Evolutionary conservation across 805 yeast genomes (phyloP), one percentile per base, ranked within the genome.

Genomic region (Zygosaccharomyces rouxii): DNA sequence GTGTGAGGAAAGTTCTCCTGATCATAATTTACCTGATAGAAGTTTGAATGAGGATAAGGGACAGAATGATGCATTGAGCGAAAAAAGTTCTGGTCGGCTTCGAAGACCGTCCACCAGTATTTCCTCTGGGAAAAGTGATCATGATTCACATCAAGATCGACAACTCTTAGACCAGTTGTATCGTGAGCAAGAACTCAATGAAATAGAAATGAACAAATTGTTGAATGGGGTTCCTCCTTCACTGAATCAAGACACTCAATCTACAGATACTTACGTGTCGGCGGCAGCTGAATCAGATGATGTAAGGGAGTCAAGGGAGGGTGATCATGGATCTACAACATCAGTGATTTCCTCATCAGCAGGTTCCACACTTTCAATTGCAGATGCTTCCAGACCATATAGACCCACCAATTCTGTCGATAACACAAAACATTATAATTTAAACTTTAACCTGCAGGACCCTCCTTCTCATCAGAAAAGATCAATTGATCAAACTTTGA

Each of bases 191-290:
- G 30, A 23, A 33, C 31, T 16, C 6, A 42, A 42, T 42, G 38
- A 35, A 10, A 31, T 14, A 18, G 35, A 41, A 23, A 41, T 41
- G 44, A 18, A 41, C 16, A 41, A 16, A 41, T 13, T 41, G 28
- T 23, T 41, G 7, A 41, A 39, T 25, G 22, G 31, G 5, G 21
- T 25, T 10, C 23, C 21, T 25, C 18, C 35, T 19, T 28, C 31
- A n/a, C 28, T 10, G 14, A 19, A 29, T 18, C 25, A 29, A 13
- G 44, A 41, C 3, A 23, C 18, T 7, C 6, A 29, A 11, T 41
- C 37, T 18, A 33, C 31, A 10, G 37, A 41, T 13, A 41, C 44
- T 29, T 41, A 41, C 14, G 25, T 41, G 10, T 41, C 44, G 16
- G 44, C 18, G 13, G 26, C 28, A 4, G 13, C 35, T 13, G 26